Percentiles rank a stretch among this genome's conserved stretches.
Conservation (phyloP, 2,329 filamentous ascomycete species). For the Emydomyces testavorans region DNA sequence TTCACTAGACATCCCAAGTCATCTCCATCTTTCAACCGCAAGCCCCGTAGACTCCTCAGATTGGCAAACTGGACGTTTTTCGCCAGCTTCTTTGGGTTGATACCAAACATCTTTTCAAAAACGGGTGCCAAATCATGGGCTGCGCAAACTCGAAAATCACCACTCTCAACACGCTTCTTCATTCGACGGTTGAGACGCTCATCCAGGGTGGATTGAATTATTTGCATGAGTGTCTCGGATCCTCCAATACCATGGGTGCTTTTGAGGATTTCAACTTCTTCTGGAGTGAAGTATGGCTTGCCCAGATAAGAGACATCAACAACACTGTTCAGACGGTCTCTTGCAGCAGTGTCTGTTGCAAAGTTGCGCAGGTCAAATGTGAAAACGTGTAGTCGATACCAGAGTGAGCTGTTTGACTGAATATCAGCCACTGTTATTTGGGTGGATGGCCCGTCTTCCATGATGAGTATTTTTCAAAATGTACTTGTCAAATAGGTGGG, state of each 20-base stretch:
- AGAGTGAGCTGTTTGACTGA: slow-evolving; percentile 13
- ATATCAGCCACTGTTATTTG: no score
- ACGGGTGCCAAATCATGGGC: slow-evolving; percentile 27
- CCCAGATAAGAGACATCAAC: slow-evolving; percentile 19
- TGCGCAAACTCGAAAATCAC: slow-evolving; percentile 27
- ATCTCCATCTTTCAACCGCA: slow-evolving; percentile 8
- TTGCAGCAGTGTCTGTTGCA: slow-evolving; percentile 10
- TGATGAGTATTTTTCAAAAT: no score
- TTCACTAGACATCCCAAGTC: no score
- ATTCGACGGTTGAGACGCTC: slow-evolving; percentile 18
- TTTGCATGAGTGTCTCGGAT: slow-evolving; percentile 16
- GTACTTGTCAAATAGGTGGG: no score
- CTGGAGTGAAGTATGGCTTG: slow-evolving; percentile 18
- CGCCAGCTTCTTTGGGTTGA: slow-evolving; percentile 22
- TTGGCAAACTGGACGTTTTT: slow-evolving; percentile 17
- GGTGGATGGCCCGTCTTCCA: no score
- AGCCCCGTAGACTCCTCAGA: slow-evolving; percentile 4
- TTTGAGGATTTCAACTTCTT: slow-evolving; percentile 15
- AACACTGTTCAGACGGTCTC: slow-evolving; percentile 13
- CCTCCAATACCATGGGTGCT: neutral
- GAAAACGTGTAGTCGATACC: slow-evolving; percentile 21
- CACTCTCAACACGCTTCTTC: slow-evolving; percentile 23
- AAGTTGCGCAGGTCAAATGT: slow-evolving; percentile 20
- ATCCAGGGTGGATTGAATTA: slow-evolving; percentile 16
- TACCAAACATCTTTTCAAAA: slow-evolving; percentile 22